phyloP scores from a whole-genome alignment of 78 protist genomes.

The Creolimax fragrantissima region DNA sequence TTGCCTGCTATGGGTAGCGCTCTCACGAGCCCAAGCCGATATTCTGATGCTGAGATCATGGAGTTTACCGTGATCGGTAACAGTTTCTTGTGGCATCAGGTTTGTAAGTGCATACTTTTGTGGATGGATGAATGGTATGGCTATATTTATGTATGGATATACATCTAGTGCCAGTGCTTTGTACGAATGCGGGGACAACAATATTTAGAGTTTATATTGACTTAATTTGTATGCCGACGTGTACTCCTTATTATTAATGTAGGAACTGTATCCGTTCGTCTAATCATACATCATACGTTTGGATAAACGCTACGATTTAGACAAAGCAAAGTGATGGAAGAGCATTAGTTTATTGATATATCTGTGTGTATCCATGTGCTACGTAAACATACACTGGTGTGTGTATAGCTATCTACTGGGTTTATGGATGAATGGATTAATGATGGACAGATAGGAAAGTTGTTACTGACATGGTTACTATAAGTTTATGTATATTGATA shows the following conservation, averaged over 20 bases:
- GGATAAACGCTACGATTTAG: not conserved
- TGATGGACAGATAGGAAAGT: not conserved
- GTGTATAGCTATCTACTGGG: not conserved
- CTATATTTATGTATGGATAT: not conserved
- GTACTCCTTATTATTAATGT: too few relatives aligned
- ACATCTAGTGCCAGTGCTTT: not conserved
- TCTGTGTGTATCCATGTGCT: too few relatives aligned
- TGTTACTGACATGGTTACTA: not conserved
- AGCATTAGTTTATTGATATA: too few relatives aligned
- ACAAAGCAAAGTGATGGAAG: too few relatives aligned
- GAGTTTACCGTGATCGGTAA: constrained; percentile 23
- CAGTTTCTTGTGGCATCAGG: constrained; percentile 54
- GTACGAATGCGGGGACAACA: not conserved
- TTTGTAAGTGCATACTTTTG: not conserved
- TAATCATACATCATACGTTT: too few relatives aligned
- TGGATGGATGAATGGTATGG: not conserved
- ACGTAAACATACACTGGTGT: too few relatives aligned
- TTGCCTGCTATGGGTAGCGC: not conserved
- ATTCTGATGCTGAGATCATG: not conserved
- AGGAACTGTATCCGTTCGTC: too few relatives aligned
- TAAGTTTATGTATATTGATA: not conserved
- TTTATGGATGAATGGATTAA: not conserved
- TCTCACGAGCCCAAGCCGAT: not conserved
- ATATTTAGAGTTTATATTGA: not conserved
- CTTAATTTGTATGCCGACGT: not conserved